Base-by-base conservation (phyloP, 139 green algal species). In the Chlamydomonas incerta region DNA sequence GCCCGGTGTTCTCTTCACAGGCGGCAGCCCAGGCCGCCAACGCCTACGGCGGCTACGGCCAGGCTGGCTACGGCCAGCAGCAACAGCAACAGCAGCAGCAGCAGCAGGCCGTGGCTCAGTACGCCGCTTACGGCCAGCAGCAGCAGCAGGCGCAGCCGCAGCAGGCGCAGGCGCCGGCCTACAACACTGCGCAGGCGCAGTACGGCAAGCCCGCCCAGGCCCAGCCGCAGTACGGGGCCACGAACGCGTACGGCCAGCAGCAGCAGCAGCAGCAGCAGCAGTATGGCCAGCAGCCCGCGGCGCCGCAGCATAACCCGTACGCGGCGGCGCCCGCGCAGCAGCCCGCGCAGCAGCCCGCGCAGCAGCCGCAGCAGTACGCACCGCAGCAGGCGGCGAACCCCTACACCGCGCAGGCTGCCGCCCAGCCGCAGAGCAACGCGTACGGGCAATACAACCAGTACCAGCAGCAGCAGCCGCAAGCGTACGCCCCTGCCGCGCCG, bases 211-310 rank as follows among this genome's bases (percentile, higher is more conserved):
- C 50, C 41, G 41, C 41, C 5, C 41, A 50, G 41, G 41, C 41
- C 6, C 41, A 50, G 41, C 41, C 81, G 67, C 77, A 55, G 76
- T 83, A 41, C 41, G 79, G n/a, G 46, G 41, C 55, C 23, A 15
- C 15, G 35, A 63, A 71, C 55, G 63, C 63, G 0, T 86, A 79
- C 29, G 62, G 66, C 15, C 34, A 66, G 63, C 18, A 76, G 37
- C 34, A 72, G 33, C 67, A 75, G 55, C 68, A 47, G 74, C 86
- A 70, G n/a, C 77, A 83, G 72, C 84, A 89, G 81, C 55, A 86
- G 66, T 82, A 88, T n/a, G 82, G 72, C 5, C 60, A 66, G 24
- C 73, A 83, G 83, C 58, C 41, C 41, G 41, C 41, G 41, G 41
- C 8, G 41, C 41, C 41, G 62, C 89, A 89, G 80, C 75, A 87